Evolutionary conservation across 495 filamentous ascomycete species (phyloP), one percentile per base, ranked within the genome.

Genomic region (Mytilinidion resinicola): DNA sequence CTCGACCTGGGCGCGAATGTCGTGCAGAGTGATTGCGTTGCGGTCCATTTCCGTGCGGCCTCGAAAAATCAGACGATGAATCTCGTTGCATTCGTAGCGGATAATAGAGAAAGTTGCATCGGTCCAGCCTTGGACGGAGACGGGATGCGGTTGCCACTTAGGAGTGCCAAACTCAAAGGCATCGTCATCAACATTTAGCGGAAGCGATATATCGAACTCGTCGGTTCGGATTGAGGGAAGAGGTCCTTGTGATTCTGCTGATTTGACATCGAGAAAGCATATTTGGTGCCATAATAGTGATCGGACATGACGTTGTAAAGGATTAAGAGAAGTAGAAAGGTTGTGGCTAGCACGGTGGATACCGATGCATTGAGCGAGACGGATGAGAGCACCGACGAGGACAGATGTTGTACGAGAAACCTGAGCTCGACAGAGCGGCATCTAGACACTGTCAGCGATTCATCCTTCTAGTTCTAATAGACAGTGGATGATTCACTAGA

Each of bases 251-350:
- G 59, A 59, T 53, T 66, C 63, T 41, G 63, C 63, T 20, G 63
- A 62, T 39, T 59, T 66, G 46, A 66, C 58, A 30, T 66, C 63
- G 25, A 66, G 42, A 52, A 66, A 66, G 21, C 63, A 66, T 12
- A 66, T 66, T 20, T 66, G 63, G 39, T 66, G 60, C 63, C 63
- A 66, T 34, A 66, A 59, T 1, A 66, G 53, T 15, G 63, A 62
- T 15, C 63, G 50, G 3, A 66, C 59, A 51, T 66, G 63, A 7
- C 59, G 59, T 55, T 66, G 63, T 5, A 62, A 35, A 9, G 63
- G 63, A 10, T 55, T 62, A 3, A 66, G 55, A 19, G 53, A 62
- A 8, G 61, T 54, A 9, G 59, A 47, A 21, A 53, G 57, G 25
- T 15, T 62, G 42, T 62, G 59, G 33, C 55, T 56, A 11, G 59